Evolutionary conservation across 2,329 filamentous ascomycete genomes (phyloP).

Genomic region (Podosphaera xanthii): DNA sequence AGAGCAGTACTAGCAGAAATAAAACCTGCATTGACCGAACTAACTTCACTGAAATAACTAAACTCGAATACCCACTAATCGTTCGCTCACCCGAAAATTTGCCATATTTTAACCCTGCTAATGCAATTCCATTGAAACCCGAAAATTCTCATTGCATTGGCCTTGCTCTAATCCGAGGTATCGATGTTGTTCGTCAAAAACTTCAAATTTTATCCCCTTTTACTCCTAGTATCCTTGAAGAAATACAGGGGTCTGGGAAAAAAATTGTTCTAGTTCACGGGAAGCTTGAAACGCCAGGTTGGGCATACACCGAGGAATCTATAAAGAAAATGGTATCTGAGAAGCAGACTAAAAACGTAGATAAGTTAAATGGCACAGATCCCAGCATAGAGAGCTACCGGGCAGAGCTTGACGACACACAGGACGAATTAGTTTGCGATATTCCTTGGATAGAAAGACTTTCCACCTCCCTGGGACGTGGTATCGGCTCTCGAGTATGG

Average conservation of each 20-base stretch:
- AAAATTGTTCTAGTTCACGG: slow-evolving; percentile 42
- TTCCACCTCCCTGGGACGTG: slow-evolving; percentile 29
- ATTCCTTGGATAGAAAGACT: slow-evolving; percentile 38
- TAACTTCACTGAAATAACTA: slow-evolving; percentile 1
- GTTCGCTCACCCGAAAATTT: slow-evolving; percentile 27
- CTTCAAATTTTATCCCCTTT: slow-evolving; percentile 47
- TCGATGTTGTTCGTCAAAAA: slow-evolving; percentile 29
- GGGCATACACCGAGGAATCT: slow-evolving; percentile 45
- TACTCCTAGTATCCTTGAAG: slow-evolving; percentile 18
- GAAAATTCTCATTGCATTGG: slow-evolving; percentile 34
- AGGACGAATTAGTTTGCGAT: slow-evolving; percentile 11
- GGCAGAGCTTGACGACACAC: slow-evolving; percentile 1
- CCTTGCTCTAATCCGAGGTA: slow-evolving; percentile 44
- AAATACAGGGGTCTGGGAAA: slow-evolving; percentile 20
- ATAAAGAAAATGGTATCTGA: slow-evolving; percentile 16
- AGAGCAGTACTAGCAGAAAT: not conserved
- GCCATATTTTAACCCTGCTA: slow-evolving; percentile 35
- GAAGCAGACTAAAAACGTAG: slow-evolving; percentile 4
- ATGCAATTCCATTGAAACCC: slow-evolving; percentile 35
- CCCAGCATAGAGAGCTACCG: not conserved
- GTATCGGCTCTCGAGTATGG: slow-evolving; percentile 37
- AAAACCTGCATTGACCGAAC: slow-evolving; percentile 1
- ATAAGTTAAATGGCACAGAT: not conserved
- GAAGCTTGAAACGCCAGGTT: slow-evolving; percentile 43
- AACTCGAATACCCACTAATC: slow-evolving; percentile 10